Evolutionary conservation across 306 rosid species (phyloP).

Genomic region (Cucurbita argyrosperma): DNA sequence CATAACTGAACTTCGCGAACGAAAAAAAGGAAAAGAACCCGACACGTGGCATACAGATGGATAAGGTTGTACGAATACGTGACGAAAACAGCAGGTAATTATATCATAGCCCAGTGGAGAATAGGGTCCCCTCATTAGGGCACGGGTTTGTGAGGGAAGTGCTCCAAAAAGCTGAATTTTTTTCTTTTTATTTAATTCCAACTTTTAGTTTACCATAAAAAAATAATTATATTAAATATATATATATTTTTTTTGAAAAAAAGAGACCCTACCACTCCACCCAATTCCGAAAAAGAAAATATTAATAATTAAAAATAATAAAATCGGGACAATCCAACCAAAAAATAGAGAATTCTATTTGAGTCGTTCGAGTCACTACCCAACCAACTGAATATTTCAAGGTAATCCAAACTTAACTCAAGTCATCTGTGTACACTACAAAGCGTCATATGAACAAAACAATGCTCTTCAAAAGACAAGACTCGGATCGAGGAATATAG

Average conservation of each 20-base stretch:
- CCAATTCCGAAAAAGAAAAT: background rate
- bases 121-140: conserved; percentile 3
- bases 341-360: too few species aligned
- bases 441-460: too few species aligned
- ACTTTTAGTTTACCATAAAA: background rate
- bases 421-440: too few species aligned
- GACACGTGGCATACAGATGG: background rate
- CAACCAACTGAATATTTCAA: too few species aligned
- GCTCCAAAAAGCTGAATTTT: background rate
- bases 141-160: background rate
- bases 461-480: too few species aligned
- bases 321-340: too few species aligned
- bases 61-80: background rate
- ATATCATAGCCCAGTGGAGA: background rate
- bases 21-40: too few species aligned
- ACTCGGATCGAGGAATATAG: background rate
- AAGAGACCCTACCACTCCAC: background rate
- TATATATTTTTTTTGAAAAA: background rate
- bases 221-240: too few species aligned
- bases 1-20: background rate
- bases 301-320: too few species aligned
- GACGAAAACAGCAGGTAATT: background rate
- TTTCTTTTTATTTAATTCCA: background rate
- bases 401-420: too few species aligned
- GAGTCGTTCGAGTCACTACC: too few species aligned